Evolutionary conservation across 768 basidiomycete species (phyloP), one percentile per base, ranked within the genome.

Genomic region (Dacryopinax primogenitus): DNA sequence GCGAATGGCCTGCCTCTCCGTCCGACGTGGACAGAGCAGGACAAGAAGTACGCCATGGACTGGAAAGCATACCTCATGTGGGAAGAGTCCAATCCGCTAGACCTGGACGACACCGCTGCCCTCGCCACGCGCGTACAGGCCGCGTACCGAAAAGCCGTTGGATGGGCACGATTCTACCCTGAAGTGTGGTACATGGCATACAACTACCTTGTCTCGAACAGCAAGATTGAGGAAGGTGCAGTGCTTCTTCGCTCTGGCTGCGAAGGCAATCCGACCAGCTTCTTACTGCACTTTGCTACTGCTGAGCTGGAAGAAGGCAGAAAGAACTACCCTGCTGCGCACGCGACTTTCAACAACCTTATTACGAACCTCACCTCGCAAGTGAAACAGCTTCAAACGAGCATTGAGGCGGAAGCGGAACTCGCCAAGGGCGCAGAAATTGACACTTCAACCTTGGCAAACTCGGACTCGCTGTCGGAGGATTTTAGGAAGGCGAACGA

Each of bases 141-240:
- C 47, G 89, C 90, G 21, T 92, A 96, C 73, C 82, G 87, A 68
- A 92, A 95, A 75, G 93, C 92, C 11, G 78, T 96, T 62, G 86
- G 90, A 62, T 84, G 90, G 66, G 90, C 97, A 90, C 80, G 95
- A 44, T 98, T 90, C 76, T 96, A 88, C 74, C 86, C 90, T 2
- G 96, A 99, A 75, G 86, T 97, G 65, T 97, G 95, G 96, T 93
- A 88, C 73, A 90, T 94, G 84, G 90, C 92, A 2, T 91, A 88
- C 70, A 83, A 80, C 26, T 95, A 90, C 85, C 86, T 85, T n/a
- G 78, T 80, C 64, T 82, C 81, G 62, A 77, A 87, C 37, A 87
- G 86, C 66, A 88, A 87, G 74, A 75, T 79, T 9, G 92, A 97
- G 13, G 93, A 98, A 66, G 91, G 90, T 0, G 70, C 86, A 28